Evolutionary conservation across 768 basidiomycete species (phyloP).

Genomic region (Calvatia gigantea): DNA sequence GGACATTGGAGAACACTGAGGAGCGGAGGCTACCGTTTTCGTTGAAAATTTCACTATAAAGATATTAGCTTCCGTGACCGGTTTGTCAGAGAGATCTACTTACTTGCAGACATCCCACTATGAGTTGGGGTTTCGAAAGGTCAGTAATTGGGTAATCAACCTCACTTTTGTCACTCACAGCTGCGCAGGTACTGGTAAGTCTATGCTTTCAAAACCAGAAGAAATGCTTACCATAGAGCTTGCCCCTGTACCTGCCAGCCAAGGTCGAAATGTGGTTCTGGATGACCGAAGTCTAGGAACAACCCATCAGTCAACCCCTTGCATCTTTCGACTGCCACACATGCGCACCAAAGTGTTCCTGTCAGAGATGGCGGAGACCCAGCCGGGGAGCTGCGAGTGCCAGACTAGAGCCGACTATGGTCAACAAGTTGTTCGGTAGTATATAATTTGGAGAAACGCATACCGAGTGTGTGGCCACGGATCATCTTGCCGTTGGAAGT

Average conservation of each 20-base stretch:
- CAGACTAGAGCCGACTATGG: constrained; percentile 25
- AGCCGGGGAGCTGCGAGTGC: constrained; percentile 36
- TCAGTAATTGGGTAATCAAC: not conserved
- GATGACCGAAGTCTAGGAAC: constrained; percentile 27
- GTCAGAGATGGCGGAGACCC: constrained; percentile 32
- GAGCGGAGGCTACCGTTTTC: constrained; percentile 38
- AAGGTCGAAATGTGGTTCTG: constrained; percentile 37
- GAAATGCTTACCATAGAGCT: constrained; percentile 26
- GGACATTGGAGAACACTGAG: constrained; percentile 39
- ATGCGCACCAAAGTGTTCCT: constrained; percentile 25
- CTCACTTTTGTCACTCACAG: too few relatives aligned
- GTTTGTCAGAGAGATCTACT: not conserved
- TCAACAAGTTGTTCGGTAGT: constrained; percentile 14
- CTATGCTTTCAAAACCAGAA: not conserved
- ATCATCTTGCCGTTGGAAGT: constrained; percentile 35
- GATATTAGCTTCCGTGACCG: constrained; percentile 18
- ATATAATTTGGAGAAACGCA: constrained; percentile 17
- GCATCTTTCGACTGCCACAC: not conserved
- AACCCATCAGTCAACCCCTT: not conserved
- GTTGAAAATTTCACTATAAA: constrained; percentile 39
- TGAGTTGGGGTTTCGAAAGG: not conserved
- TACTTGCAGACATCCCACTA: constrained; percentile 38
- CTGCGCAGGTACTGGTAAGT: constrained; percentile 4
- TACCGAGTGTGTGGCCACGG: constrained; percentile 38
- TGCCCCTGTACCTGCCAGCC: constrained; percentile 39